Percentiles rank a stretch among this genome's conserved stretches.
Conservation (phyloP, 192 early-diverging fungal genomes). For the Spizellomyces sp. region DNA sequence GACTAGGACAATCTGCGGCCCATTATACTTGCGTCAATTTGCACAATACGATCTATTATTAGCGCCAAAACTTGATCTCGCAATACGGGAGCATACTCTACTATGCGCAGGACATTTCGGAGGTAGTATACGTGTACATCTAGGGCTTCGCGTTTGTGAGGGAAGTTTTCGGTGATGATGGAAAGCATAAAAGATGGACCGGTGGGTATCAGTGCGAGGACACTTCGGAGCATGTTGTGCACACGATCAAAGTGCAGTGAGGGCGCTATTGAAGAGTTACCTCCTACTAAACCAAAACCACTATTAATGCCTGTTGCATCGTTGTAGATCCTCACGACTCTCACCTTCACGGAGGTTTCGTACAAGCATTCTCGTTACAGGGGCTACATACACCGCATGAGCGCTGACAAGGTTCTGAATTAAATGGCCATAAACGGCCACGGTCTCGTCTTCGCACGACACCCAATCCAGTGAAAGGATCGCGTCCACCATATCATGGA, state of each 20-base stretch:
- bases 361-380: conserved; percentile 65
- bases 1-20: not conserved
- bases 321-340: conserved; percentile 3
- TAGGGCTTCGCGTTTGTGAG: conserved; percentile 68
- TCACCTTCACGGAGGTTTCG: conserved; percentile 54
- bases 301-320: not conserved
- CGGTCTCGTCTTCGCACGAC: conserved; percentile 49
- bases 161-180: conserved; percentile 67
- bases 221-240: conserved; percentile 60
- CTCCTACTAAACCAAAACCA: not conserved
- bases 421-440: conserved; percentile 60
- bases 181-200: conserved; percentile 64
- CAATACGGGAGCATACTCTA: conserved; percentile 77
- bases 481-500: conserved; percentile 55
- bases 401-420: conserved; percentile 76
- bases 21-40: conserved; percentile 74
- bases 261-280: conserved; percentile 6
- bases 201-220: conserved; percentile 72
- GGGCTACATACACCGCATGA: conserved; percentile 65
- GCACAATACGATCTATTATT: conserved; percentile 79
- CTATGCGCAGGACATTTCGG: conserved; percentile 72
- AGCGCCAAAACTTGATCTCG: conserved; percentile 71
- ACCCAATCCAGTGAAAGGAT: conserved; percentile 66
- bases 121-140: conserved; percentile 66
- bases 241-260: conserved; percentile 53